Evolutionary conservation across 805 yeast species (phyloP).

Genomic region (Spathaspora arborariae): DNA sequence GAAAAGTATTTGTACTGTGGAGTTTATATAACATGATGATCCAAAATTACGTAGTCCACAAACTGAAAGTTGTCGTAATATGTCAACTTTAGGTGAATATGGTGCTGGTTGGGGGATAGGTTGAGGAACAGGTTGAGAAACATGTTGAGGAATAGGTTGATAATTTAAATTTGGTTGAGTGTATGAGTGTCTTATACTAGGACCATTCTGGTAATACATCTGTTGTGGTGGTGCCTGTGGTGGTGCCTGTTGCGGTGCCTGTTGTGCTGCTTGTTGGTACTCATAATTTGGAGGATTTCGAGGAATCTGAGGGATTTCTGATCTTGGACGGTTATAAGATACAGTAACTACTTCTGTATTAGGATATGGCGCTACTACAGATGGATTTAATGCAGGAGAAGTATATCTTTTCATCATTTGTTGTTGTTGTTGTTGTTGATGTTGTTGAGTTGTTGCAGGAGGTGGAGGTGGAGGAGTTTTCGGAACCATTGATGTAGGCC

Average conservation of each 20-base stretch:
- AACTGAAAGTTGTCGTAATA: slow-evolving; percentile 41
- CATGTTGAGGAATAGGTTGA: not conserved
- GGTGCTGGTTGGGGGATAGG: slow-evolving; percentile 2
- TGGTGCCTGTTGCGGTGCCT: not conserved
- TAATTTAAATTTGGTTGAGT: not conserved
- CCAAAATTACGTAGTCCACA: slow-evolving; percentile 69
- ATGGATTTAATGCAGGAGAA: slow-evolving; percentile 5
- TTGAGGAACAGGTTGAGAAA: not conserved
- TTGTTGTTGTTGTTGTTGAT: not conserved
- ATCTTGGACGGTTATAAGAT: not conserved
- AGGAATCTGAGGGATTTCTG: not conserved
- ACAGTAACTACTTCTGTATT: not conserved
- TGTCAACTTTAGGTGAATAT: slow-evolving; percentile 2
- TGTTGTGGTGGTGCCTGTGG: not conserved
- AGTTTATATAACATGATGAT: slow-evolving; percentile 72
- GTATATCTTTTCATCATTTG: slow-evolving; percentile 1
- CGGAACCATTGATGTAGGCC: not conserved
- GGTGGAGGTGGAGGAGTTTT: slow-evolving; percentile 1
- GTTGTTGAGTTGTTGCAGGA: not conserved
- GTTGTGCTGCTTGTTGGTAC: not conserved
- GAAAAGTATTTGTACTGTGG: slow-evolving; percentile 68
- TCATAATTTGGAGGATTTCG: not conserved
- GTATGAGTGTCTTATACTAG: not conserved
- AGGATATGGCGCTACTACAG: slow-evolving; percentile 3
- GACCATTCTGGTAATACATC: not conserved